A percentile compares a stretch with the other conserved stretches of the same genome.
Evolutionary conservation across 2,329 filamentous ascomycete genomes (phyloP).

Genomic region (Diplocarpon rosae): DNA sequence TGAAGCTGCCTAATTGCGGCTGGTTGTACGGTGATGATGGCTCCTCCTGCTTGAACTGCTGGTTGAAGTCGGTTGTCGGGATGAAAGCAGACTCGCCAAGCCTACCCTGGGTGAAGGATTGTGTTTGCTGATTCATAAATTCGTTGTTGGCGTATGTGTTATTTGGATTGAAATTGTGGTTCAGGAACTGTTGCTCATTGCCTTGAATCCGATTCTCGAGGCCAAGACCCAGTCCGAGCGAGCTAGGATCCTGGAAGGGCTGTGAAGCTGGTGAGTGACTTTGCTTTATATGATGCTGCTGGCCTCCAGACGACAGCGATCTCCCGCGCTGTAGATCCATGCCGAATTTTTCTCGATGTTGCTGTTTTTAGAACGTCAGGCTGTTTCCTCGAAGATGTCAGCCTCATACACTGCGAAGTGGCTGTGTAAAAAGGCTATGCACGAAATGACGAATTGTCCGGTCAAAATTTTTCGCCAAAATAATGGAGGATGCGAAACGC

Average conservation of each 20-base stretch:
- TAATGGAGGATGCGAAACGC: slow-evolving; percentile 9
- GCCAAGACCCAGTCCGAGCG: slow-evolving; percentile 44
- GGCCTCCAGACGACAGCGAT: slow-evolving; percentile 49
- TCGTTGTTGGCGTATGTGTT: slow-evolving; percentile 29
- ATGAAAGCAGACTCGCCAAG: slow-evolving; percentile 19
- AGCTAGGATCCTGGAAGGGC: slow-evolving; percentile 36
- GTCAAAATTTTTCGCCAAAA: slow-evolving; percentile 6
- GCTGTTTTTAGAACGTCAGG: slow-evolving; percentile 28
- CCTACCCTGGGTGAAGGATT: slow-evolving; percentile 21
- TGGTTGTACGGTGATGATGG: slow-evolving; percentile 28
- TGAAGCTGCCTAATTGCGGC: slow-evolving; percentile 34
- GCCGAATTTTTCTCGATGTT: slow-evolving; percentile 21
- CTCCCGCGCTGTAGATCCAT: slow-evolving; percentile 51
- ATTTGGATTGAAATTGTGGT: slow-evolving; percentile 31
- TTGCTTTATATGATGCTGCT: slow-evolving; percentile 54
- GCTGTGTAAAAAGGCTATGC: slow-evolving; percentile 26
- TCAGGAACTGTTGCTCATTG: slow-evolving; percentile 35
- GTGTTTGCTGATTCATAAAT: slow-evolving; percentile 33
- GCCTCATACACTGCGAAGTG: slow-evolving; percentile 21
- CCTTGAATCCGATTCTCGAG: slow-evolving; percentile 34
- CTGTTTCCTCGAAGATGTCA: slow-evolving; percentile 17
- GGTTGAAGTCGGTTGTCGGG: slow-evolving; percentile 21
- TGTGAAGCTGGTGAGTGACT: slow-evolving; percentile 52
- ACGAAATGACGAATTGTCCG: slow-evolving; percentile 18
- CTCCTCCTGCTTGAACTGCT: slow-evolving; percentile 22